phyloP scores from a whole-genome alignment of 257 asterid species.

The Nyctanthes arbortristis region DNA sequence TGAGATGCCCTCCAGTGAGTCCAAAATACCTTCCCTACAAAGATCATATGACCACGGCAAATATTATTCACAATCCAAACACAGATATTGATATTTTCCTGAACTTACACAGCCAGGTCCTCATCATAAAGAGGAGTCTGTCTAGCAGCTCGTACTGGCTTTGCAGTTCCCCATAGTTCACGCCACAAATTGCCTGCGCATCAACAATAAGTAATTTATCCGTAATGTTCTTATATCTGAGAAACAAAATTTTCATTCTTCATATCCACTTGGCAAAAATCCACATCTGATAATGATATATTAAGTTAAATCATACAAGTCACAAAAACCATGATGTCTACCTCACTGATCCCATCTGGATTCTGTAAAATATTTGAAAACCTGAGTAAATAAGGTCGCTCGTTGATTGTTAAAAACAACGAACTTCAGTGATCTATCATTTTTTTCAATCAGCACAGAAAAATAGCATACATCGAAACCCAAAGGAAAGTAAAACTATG shows the following conservation, averaged over 20 bases:
- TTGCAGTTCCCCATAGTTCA: constrained; percentile 97
- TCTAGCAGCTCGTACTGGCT: constrained; percentile 86
- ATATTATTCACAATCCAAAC: constrained; percentile 4
- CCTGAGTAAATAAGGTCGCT: constrained; percentile 4
- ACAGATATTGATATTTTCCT: constrained; percentile 8
- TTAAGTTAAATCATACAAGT: neutral
- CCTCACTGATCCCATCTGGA: neutral
- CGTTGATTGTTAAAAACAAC: constrained; percentile 1
- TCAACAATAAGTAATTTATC: constrained; percentile 25
- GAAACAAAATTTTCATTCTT: neutral
- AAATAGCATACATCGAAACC: neutral
- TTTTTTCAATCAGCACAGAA: neutral
- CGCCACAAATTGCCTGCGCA: constrained; percentile 93
- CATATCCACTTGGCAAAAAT: constrained; percentile 10
- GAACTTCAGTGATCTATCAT: neutral
- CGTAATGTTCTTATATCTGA: neutral
- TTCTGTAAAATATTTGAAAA: neutral
- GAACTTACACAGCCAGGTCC: constrained; percentile 95
- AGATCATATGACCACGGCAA: constrained; percentile 20
- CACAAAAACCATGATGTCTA: constrained; percentile 1
- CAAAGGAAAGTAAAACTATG: constrained; percentile 7
- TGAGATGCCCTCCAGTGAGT: constrained; percentile 60
- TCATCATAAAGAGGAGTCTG: constrained; percentile 95
- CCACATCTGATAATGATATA: neutral
- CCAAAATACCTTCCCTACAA: constrained; percentile 86